Evolutionary conservation across 2,329 filamentous ascomycete genomes (phyloP).

Genomic region (Cercospora nicotianae): DNA sequence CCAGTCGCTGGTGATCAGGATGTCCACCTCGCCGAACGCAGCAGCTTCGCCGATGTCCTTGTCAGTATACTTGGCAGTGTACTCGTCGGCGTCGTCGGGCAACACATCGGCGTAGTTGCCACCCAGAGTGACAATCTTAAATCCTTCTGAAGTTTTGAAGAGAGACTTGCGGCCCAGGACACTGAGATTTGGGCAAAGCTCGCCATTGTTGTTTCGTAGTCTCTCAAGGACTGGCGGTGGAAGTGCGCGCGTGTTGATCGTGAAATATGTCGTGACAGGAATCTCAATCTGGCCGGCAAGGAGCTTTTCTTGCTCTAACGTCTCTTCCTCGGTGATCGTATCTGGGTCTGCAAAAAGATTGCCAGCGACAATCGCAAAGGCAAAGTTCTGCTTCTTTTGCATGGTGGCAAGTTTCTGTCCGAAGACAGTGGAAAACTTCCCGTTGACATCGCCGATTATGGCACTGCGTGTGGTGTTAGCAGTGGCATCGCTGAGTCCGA

Average conservation of each 20-base stretch:
- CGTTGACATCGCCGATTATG: slow-evolving; percentile 76
- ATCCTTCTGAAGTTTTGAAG: slow-evolving; percentile 84
- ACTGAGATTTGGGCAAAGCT: slow-evolving; percentile 86
- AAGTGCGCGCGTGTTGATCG: slow-evolving; percentile 70
- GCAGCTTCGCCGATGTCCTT: slow-evolving; percentile 58
- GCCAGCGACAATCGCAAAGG: slow-evolving; percentile 79
- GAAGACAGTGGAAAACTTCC: slow-evolving; percentile 73
- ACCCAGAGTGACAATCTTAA: slow-evolving; percentile 83
- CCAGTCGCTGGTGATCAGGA: slow-evolving; percentile 86
- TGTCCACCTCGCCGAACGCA: slow-evolving; percentile 77
- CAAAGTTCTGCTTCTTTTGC: slow-evolving; percentile 84
- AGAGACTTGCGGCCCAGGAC: slow-evolving; percentile 84
- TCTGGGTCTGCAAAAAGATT: slow-evolving; percentile 69
- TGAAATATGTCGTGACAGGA: slow-evolving; percentile 87
- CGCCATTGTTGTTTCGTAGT: slow-evolving; percentile 66
- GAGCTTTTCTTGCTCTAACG: slow-evolving; percentile 50
- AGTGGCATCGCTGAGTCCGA: not conserved
- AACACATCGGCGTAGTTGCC: slow-evolving; percentile 51
- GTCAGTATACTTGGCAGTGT: slow-evolving; percentile 73
- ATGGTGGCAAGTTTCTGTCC: slow-evolving; percentile 71
- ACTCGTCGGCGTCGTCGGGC: slow-evolving; percentile 55
- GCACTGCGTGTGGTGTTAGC: slow-evolving; percentile 4
- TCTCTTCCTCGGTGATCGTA: slow-evolving; percentile 51
- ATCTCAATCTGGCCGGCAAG: slow-evolving; percentile 71
- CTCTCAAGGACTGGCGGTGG: slow-evolving; percentile 71